Conservation (phyloP, 208 protist genomes). For the Leptomonas pyrrhocoris region DNA sequence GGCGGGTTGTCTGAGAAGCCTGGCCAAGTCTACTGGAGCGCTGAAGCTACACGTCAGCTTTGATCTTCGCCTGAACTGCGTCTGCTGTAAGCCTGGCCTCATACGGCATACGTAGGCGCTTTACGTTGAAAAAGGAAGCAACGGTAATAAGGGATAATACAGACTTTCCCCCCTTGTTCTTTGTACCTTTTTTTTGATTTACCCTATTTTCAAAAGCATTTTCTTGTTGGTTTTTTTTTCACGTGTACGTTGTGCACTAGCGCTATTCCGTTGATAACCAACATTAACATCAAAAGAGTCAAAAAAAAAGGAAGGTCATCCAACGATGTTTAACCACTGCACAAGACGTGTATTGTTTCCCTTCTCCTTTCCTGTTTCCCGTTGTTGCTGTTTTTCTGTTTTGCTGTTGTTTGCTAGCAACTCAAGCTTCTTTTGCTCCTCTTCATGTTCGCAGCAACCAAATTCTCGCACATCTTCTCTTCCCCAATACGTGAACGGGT, state of each 20-base stretch:
- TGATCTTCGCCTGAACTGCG: no score
- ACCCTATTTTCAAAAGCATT: background rate
- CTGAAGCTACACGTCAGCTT: no score
- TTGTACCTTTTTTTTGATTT: background rate
- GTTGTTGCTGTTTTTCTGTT: no score
- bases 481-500: no score
- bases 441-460: background rate
- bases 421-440: background rate
- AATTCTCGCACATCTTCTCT: no score
- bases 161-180: conserved; percentile 1
- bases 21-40: no score
- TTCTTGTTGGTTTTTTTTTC: background rate
- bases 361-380: background rate
- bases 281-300: conserved; percentile 4
- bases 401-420: background rate
- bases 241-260: background rate
- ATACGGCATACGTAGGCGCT: background rate
- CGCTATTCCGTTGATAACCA: background rate
- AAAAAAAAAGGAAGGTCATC: background rate
- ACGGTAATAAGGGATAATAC: background rate
- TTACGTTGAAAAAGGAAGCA: background rate
- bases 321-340: background rate
- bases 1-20: no score
- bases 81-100: no score
- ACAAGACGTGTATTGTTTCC: background rate